These are phyloP conservation scores for Sisymbrium altissimum DNA, from an alignment of 345 rosid species.

Conservation along the genomic window DNA sequence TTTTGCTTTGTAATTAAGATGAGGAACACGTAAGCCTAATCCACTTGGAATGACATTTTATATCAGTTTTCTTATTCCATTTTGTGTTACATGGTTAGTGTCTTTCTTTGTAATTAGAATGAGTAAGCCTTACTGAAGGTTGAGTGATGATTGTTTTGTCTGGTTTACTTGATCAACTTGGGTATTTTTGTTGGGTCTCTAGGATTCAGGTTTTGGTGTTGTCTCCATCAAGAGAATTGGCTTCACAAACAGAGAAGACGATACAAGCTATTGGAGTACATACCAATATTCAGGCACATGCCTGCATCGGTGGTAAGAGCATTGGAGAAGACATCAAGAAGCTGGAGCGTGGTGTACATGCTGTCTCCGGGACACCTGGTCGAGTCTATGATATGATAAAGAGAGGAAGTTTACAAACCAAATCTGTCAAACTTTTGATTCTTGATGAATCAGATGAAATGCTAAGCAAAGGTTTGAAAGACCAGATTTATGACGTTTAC, in stretches of 20 bases:
- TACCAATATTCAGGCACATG: slow-evolving; percentile 79
- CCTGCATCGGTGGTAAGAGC: slow-evolving; percentile 93
- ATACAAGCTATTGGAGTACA: slow-evolving; percentile 69
- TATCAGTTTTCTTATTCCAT: background rate
- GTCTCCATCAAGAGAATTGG: slow-evolving; percentile 94
- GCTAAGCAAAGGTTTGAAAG: slow-evolving; percentile 96
- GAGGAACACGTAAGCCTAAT: background rate
- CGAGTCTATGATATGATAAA: slow-evolving; percentile 97
- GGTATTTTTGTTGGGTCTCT: background rate
- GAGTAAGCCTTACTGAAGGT: background rate
- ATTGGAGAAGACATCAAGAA: slow-evolving; percentile 92
- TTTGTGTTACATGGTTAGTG: background rate
- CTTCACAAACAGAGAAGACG: slow-evolving; percentile 90
- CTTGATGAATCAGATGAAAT: slow-evolving; percentile 94
- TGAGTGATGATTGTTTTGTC: background rate
- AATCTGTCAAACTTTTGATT: slow-evolving; percentile 51
- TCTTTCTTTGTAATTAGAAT: background rate
- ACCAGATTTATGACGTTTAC: slow-evolving; percentile 92
- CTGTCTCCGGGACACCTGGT: slow-evolving; percentile 95
- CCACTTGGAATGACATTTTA: background rate
- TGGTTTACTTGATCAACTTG: background rate
- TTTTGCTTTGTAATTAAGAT: background rate
- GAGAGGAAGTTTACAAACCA: slow-evolving; percentile 84
- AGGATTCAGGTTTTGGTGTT: slow-evolving; percentile 91
- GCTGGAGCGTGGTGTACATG: slow-evolving; percentile 47